Evolutionary conservation across 1,284 basidiomycete genomes (phyloP), one percentile per base, ranked within the genome.

Genomic region (Trichosporon asahii): DNA sequence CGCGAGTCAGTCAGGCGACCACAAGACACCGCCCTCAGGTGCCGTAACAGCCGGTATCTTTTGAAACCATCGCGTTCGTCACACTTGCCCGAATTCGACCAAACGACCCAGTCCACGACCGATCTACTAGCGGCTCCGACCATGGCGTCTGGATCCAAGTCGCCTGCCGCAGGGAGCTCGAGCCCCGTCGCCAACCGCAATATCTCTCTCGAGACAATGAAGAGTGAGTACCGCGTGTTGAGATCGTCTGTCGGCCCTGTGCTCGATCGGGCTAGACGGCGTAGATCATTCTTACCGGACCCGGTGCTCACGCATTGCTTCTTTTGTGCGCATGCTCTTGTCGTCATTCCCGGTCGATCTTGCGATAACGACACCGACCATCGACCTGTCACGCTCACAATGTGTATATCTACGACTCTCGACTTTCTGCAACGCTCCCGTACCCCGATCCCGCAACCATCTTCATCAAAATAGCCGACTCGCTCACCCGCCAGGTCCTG

Each of bases 401-500:
- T 53, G 49, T 23, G 2, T 53, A 53, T 53, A 53, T n/a, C 49
- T 21, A 23, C 49, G 23, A 11, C 49, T 53, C 49, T 21, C 23
- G 18, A 7, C 6, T 12, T 11, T 23, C 6, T 12, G 8, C 21
- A 25, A 53, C 49, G 21, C n/a, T 7, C 8, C 44, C 18, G 44
- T 18, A 21, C 21, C 49, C 49, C 21, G 18, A 11, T 21, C 49
- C 49, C 49, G 49, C 49, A 21, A 25, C 23, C 49, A 53, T 25
- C 46, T 53, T 11, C 7, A 15, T 18, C 57, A 61, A 61, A 61
- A 61, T 61, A 72, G 69, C 68, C 65, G 81, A 84, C 71, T 82
- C 81, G 40, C 74, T 84, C 49, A 83, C 81, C 3, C 73, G 83
- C 40, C 79, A 80, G 67, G 73, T 78, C 63, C 79, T 80, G 68